Conservation (phyloP, 2,329 filamentous ascomycete species). For the Pestalotiopsis sp. region DNA sequence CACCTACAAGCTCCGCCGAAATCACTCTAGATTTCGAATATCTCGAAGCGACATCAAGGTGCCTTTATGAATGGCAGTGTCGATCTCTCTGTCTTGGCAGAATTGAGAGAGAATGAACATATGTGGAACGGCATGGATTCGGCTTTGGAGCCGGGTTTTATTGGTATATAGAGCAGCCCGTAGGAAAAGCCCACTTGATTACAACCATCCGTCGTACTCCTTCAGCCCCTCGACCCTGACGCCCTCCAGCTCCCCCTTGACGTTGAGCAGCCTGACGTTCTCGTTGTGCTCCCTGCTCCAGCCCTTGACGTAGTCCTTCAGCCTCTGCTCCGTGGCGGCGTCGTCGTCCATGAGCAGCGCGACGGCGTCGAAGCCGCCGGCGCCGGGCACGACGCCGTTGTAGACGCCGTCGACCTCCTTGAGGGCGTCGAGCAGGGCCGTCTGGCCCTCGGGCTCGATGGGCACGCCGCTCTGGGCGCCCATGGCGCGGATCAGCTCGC, state of each 20-base stretch:
- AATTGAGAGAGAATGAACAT: neutral
- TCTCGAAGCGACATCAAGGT: neutral
- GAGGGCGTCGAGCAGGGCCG: constrained; percentile 77
- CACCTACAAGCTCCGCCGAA: too few relatives aligned
- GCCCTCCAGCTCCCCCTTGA: constrained; percentile 36
- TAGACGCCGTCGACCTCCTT: constrained; percentile 74
- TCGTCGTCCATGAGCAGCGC: constrained; percentile 79
- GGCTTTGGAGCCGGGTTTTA: neutral
- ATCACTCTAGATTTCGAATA: too few relatives aligned
- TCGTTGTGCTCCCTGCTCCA: constrained; percentile 66
- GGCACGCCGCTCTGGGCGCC: constrained; percentile 73
- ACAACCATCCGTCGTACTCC: constrained; percentile 31
- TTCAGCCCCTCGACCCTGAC: constrained; percentile 27
- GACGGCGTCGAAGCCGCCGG: constrained; percentile 90
- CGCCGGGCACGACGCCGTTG: constrained; percentile 90
- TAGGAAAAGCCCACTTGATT: neutral
- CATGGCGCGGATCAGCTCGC: constrained; percentile 74
- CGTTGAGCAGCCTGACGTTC: constrained; percentile 65
- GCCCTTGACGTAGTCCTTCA: constrained; percentile 63
- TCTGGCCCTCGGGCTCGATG: constrained; percentile 88
- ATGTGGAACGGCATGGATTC: neutral
- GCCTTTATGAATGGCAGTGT: neutral
- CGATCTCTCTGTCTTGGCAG: neutral
- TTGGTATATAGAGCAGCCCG: neutral
- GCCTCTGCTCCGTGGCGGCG: constrained; percentile 57